These are phyloP conservation scores for Xerocomellus chrysenteron DNA, from an alignment of 768 basidiomycete species.

Conservation along the genomic window DNA sequence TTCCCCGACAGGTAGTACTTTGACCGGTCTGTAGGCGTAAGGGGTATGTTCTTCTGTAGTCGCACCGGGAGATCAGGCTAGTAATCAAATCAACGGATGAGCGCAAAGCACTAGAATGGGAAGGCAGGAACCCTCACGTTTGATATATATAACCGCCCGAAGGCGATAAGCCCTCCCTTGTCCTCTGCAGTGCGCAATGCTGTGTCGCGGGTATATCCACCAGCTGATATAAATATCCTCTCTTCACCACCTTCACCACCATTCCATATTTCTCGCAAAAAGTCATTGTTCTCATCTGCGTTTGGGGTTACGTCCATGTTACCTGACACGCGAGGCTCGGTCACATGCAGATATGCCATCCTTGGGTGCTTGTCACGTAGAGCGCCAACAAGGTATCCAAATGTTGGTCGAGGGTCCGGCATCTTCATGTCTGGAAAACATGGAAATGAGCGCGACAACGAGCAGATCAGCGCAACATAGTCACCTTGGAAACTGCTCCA, in stretches of 20 bases:
- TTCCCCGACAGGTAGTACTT: conserved; percentile 29
- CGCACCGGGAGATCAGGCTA: conserved; percentile 36
- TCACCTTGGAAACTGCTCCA: conserved; percentile 46
- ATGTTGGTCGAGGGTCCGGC: conserved; percentile 55
- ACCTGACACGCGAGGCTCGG: conserved; percentile 39
- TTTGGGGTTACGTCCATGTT: background rate
- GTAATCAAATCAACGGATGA: background rate
- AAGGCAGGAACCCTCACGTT: conserved; percentile 32
- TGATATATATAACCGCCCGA: conserved; percentile 37
- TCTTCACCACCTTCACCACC: conserved; percentile 24
- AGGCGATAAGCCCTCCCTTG: conserved; percentile 25
- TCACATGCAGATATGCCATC: conserved; percentile 53
- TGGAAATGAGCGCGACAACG: background rate
- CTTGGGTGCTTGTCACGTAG: conserved; percentile 33
- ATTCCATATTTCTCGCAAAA: conserved; percentile 46
- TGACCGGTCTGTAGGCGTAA: conserved; percentile 18
- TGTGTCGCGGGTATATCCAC: conserved; percentile 42
- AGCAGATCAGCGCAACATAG: background rate
- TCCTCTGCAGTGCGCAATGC: conserved; percentile 40
- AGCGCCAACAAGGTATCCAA: conserved; percentile 45
- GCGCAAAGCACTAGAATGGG: background rate
- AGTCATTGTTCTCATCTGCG: conserved; percentile 38
- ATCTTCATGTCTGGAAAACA: conserved; percentile 47
- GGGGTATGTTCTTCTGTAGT: conserved; percentile 19
- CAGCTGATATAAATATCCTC: conserved; percentile 40